Evolutionary conservation across 108 stramenopile species (phyloP).

Genomic region (Pseudonitzschia multiseries): DNA sequence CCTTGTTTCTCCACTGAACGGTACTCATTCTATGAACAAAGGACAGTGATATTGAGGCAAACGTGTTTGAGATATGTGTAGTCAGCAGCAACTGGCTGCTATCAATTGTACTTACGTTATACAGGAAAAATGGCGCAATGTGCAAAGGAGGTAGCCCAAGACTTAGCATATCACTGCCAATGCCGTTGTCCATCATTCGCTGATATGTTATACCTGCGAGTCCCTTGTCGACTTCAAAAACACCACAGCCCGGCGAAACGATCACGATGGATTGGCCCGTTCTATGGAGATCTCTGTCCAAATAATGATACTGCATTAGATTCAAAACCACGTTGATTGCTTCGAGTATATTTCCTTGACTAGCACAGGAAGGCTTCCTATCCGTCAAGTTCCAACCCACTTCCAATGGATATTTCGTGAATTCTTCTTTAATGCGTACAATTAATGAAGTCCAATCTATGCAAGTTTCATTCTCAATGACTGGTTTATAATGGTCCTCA

Average conservation of each 20-base stretch:
- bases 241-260: conserved; percentile 93
- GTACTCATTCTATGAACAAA: conserved; percentile 34
- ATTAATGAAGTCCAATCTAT: conserved; percentile 80
- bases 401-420: conserved; percentile 81
- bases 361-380: conserved; percentile 76
- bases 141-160: conserved; percentile 94
- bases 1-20: conserved; percentile 25
- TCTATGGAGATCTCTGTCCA: conserved; percentile 91
- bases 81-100: not conserved
- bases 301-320: conserved; percentile 92
- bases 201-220: conserved; percentile 96
- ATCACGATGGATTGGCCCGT: conserved; percentile 96
- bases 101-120: conserved; percentile 48
- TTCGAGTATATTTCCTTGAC: conserved; percentile 95
- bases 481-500: conserved; percentile 90
- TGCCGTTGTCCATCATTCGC: conserved; percentile 99
- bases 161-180: conserved; percentile 97
- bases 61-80: not conserved
- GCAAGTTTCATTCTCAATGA: conserved; percentile 90
- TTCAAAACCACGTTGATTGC: conserved; percentile 98
- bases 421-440: conserved; percentile 81
- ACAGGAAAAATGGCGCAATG: conserved; percentile 95
- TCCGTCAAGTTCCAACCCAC: conserved; percentile 77
- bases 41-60: not conserved
- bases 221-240: conserved; percentile 88